Percentiles rank a stretch among this genome's conserved stretches.
Conservation (phyloP, 1,284 basidiomycete genomes). For the Ustilago crameri region DNA sequence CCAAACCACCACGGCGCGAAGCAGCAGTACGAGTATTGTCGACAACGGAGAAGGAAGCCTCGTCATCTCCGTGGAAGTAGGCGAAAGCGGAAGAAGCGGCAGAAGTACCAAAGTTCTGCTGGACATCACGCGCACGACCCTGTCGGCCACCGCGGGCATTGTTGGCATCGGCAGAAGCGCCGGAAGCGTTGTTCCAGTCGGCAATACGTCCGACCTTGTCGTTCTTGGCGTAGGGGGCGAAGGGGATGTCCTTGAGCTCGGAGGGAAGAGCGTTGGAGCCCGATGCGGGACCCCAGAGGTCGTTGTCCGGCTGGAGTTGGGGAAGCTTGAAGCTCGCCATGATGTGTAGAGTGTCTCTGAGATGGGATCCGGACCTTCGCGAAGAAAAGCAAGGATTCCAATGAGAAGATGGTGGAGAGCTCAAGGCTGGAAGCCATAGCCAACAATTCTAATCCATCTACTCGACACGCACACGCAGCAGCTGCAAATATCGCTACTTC, state of each 20-base stretch:
- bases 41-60: slow-evolving; percentile 95
- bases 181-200: slow-evolving; percentile 84
- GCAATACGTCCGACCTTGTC: slow-evolving; percentile 98
- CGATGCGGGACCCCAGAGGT: slow-evolving; percentile 63
- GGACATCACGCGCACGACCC: slow-evolving; percentile 54
- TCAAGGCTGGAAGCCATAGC: not conserved
- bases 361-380: slow-evolving; percentile 4
- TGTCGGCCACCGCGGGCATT: slow-evolving; percentile 48
- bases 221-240: slow-evolving; percentile 96
- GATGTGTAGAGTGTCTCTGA: not conserved
- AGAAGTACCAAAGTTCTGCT: slow-evolving; percentile 52
- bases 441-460: slow-evolving; percentile 4
- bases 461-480: slow-evolving; percentile 15
- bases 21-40: slow-evolving; percentile 75
- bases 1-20: slow-evolving; percentile 68
- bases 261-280: slow-evolving; percentile 54
- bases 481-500: not conserved
- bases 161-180: slow-evolving; percentile 70
- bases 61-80: slow-evolving; percentile 98
- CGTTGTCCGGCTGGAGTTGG: slow-evolving; percentile 48
- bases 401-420: slow-evolving; percentile 11
- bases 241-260: slow-evolving; percentile 70
- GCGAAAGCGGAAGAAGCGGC: slow-evolving; percentile 82
- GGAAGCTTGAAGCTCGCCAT: slow-evolving; percentile 66
- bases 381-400: slow-evolving; percentile 9